A percentile compares a stretch with the other conserved stretches of the same genome.
Evolutionary conservation across 352 stramenopile species (phyloP).

Genomic region (Phytophthora macrochlamydospora): DNA sequence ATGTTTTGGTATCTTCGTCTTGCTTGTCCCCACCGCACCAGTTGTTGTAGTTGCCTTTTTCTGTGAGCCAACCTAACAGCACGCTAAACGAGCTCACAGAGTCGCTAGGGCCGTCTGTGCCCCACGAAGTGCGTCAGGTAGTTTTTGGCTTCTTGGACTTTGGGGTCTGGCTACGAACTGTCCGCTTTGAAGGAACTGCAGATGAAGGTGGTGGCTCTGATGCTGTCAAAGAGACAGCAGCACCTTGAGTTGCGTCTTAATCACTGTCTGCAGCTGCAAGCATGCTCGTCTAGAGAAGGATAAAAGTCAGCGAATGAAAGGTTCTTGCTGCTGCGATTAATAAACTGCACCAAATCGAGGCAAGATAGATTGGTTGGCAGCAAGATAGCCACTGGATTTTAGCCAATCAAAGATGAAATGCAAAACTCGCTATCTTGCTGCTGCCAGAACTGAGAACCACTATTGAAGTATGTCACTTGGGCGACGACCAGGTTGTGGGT

Average conservation of each 20-base stretch:
- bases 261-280: not conserved
- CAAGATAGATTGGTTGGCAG: not conserved
- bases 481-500: too few species aligned
- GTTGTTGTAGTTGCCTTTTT: not conserved
- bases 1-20: not conserved
- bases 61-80: not conserved
- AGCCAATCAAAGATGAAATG: not conserved
- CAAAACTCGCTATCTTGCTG: not conserved
- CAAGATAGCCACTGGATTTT: not conserved
- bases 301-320: not conserved
- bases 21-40: not conserved
- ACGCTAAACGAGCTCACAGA: not conserved
- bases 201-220: not conserved
- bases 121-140: not conserved
- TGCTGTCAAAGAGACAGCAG: not conserved
- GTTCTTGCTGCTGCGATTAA: not conserved
- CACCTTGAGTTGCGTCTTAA: not conserved
- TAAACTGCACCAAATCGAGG: not conserved
- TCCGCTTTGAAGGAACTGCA: not conserved
- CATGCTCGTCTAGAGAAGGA: not conserved
- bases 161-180: not conserved
- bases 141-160: not conserved
- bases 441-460: not conserved
- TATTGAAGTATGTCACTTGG: not conserved
- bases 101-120: not conserved